Conservation (phyloP, 2,329 filamentous ascomycete genomes). For the Aspergillus versicolor region DNA sequence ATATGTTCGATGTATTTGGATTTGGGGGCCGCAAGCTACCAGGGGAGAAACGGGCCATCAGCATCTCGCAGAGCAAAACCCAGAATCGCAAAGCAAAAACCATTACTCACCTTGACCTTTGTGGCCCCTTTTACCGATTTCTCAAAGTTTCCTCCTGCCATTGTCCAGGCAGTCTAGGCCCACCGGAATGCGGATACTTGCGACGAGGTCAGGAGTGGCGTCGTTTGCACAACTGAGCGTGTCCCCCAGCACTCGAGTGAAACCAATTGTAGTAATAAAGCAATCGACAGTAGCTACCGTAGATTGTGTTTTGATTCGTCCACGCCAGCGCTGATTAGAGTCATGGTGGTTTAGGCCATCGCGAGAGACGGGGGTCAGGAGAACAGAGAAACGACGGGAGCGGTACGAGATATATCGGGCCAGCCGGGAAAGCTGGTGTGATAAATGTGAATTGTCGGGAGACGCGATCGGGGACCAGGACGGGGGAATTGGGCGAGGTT, state of each 20-base stretch:
- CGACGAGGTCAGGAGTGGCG: slow-evolving; percentile 13
- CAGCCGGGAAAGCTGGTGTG: not conserved
- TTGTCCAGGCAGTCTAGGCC: slow-evolving; percentile 19
- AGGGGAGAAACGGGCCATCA: slow-evolving; percentile 22
- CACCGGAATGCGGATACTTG: slow-evolving; percentile 8
- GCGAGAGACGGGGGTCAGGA: slow-evolving; percentile 18
- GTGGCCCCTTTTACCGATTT: slow-evolving; percentile 99
- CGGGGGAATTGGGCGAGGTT: slow-evolving; percentile 1
- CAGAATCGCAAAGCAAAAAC: not conserved
- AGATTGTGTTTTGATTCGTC: slow-evolving; percentile 19
- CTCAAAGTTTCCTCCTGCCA: slow-evolving; percentile 70
- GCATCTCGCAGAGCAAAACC: not conserved
- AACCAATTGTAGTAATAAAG: not conserved
- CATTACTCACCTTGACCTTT: slow-evolving; percentile 78
- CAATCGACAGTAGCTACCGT: slow-evolving; percentile 12
- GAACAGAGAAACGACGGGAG: slow-evolving; percentile 6
- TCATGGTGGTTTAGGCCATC: slow-evolving; percentile 34
- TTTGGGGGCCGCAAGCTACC: slow-evolving; percentile 88
- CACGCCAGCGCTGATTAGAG: slow-evolving; percentile 24
- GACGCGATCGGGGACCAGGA: not conserved
- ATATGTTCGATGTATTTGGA: slow-evolving; percentile 99
- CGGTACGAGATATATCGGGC: not conserved
- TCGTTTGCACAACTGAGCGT: not conserved
- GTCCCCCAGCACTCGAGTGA: too few relatives aligned
- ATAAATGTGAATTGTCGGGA: not conserved